These are phyloP conservation scores for Kondoa subrosea DNA, from an alignment of 768 basidiomycete species.

Conservation along the genomic window DNA sequence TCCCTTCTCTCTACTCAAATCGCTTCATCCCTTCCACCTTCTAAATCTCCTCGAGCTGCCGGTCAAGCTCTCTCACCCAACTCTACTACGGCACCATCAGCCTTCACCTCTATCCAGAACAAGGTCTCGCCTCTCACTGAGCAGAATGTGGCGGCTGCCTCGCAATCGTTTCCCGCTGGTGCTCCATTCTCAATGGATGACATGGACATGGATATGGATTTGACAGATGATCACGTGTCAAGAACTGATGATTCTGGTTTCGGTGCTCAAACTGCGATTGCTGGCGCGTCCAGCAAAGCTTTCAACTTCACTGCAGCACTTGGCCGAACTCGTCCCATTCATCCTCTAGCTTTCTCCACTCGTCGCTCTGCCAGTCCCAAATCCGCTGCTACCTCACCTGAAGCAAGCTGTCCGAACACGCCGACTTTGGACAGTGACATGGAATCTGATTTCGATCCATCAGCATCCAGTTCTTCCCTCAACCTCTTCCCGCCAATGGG, in stretches of 20 bases:
- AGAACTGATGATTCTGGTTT: neutral
- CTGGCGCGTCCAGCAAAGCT: neutral
- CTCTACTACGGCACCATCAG: neutral
- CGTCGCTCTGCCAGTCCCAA: constrained; percentile 15
- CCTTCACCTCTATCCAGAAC: neutral
- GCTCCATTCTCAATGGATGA: constrained; percentile 8
- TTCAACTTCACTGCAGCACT: neutral
- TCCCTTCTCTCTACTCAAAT: neutral
- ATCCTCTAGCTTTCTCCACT: neutral
- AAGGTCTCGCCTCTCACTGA: neutral
- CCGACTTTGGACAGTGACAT: constrained; percentile 21
- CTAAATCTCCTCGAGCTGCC: neutral
- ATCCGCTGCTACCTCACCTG: constrained; percentile 10
- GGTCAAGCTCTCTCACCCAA: neutral
- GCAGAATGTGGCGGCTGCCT: constrained; percentile 5
- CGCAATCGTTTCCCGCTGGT: constrained; percentile 18
- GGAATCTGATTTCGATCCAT: constrained; percentile 25
- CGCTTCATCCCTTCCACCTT: neutral
- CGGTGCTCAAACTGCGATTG: neutral
- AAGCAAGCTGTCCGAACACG: constrained; percentile 14
- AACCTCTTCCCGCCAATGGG: constrained; percentile 29
- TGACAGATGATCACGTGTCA: constrained; percentile 18
- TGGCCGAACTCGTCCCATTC: constrained; percentile 13
- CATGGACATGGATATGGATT: constrained; percentile 27
- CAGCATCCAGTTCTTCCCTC: constrained; percentile 15